Base-by-base conservation (phyloP, 371 early-diverging fungal species). In the Phascolomyces articulosus region DNA sequence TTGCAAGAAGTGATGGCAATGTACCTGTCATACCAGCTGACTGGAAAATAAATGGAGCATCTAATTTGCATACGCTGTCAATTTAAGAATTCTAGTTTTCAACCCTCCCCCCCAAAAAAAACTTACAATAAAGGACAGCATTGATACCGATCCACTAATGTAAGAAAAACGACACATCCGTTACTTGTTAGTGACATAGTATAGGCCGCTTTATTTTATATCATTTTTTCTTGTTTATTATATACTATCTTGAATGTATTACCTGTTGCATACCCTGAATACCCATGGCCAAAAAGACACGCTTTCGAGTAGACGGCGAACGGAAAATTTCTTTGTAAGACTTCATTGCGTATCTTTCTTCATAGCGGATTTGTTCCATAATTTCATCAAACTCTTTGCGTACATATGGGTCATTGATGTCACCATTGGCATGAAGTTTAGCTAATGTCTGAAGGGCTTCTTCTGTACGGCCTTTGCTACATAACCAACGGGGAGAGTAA, bases 321-420 rank as follows among this genome's bases (percentile, higher is more conserved):
- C 60, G 29, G 67, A 89, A 71, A 49, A 95, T 74, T 64, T 93
- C 93, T 2, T 48, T 3, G 75, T 91, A 93, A 20, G 78, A 71
- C 55, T 85, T 87, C 11, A 75, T 74, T 10, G 86, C 87, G 26
- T 86, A 73, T 15, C 75, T 78, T 23, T 84, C 74, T 67, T 95
- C 95, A 28, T 79, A 70, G 28, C 71, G 77, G 51, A 91, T 72
- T 21, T 75, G 72, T 23, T 85, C 86, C 69, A 88, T 80, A 68
- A 93, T 90, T 26, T 86, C 86, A 29, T 85, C 77, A 68, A 78
- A 88, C 70, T 94, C 94, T 10, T 81, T 84, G 11, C 81, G 55
- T 23, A 93, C 89, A 18, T 67, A 80, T 4, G 86, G 71, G 62
- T 72, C 74, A 49, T 79, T 71, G 55, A 62, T 68, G 53, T 85